phyloP scores from a whole-genome alignment of 129 eudicot genomes.

The sunflower (Helianthus annuus) region DNA sequence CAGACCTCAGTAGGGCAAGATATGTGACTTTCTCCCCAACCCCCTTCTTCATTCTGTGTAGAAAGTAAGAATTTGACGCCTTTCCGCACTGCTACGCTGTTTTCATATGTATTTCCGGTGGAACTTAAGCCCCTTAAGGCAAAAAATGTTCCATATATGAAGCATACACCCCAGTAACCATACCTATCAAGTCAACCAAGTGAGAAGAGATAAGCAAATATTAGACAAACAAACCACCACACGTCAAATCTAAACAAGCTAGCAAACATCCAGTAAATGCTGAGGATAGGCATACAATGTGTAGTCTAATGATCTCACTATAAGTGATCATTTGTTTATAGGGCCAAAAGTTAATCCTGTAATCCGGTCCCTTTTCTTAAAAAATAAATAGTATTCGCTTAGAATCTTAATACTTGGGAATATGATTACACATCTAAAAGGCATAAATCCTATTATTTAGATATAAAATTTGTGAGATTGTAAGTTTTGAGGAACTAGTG shows the following conservation, averaged over 20 bases:
- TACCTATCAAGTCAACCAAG: slow-evolving; percentile 36
- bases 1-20: slow-evolving; percentile 65
- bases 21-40: slow-evolving; percentile 66
- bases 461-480: too few species aligned
- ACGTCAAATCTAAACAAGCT: background rate
- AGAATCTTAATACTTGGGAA: too few species aligned
- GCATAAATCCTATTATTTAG: too few species aligned
- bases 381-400: too few species aligned
- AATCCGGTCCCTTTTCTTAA: too few species aligned
- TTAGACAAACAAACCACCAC: background rate
- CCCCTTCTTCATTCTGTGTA: slow-evolving; percentile 63
- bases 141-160: slow-evolving; percentile 57
- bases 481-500: too few species aligned
- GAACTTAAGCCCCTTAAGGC: slow-evolving; percentile 46
- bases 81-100: slow-evolving; percentile 45
- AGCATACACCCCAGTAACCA: slow-evolving; percentile 74
- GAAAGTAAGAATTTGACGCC: slow-evolving; percentile 50
- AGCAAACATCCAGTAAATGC: background rate
- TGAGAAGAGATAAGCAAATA: background rate
- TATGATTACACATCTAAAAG: too few species aligned
- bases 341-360: too few species aligned
- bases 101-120: slow-evolving; percentile 47
- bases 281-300: background rate
- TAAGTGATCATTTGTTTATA: too few species aligned
- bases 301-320: background rate